These are phyloP conservation scores for Diaporthe helianthi DNA, from an alignment of 2,329 filamentous ascomycete genomes.

Conservation along the genomic window DNA sequence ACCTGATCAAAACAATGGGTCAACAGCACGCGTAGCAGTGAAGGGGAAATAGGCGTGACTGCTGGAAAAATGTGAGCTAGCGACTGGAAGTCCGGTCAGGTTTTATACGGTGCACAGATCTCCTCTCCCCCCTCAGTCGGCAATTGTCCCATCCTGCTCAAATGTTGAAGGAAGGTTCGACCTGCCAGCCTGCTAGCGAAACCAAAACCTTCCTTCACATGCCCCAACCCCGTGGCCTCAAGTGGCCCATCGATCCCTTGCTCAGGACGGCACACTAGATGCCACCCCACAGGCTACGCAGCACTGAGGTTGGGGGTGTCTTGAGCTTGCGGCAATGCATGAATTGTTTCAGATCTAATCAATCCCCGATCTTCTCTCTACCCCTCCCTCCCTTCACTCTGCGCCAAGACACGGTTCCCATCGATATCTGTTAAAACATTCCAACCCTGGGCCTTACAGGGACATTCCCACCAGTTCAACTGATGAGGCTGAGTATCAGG, in stretches of 20 bases:
- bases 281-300: background rate
- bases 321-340: constrained; percentile 1
- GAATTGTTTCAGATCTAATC: constrained; percentile 14
- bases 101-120: constrained; percentile 17
- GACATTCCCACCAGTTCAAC: background rate
- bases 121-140: too few relatives aligned
- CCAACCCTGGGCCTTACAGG: background rate
- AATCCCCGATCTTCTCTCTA: background rate
- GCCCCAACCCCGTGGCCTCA: too few relatives aligned
- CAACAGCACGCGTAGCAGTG: background rate
- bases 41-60: background rate
- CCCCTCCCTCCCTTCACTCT: too few relatives aligned
- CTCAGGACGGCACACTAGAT: background rate
- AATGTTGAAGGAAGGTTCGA: too few relatives aligned
- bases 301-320: background rate
- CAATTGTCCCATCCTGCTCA: too few relatives aligned
- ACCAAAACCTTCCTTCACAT: background rate
- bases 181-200: background rate
- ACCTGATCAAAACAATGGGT: background rate
- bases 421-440: background rate
- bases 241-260: constrained; percentile 13
- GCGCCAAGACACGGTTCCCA: background rate
- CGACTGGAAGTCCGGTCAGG: background rate
- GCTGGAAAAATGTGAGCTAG: background rate
- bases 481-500: background rate